Evolutionary conservation across 176 grass and related monocot genomes (phyloP).

Genomic region (Dactylis glomerata): DNA sequence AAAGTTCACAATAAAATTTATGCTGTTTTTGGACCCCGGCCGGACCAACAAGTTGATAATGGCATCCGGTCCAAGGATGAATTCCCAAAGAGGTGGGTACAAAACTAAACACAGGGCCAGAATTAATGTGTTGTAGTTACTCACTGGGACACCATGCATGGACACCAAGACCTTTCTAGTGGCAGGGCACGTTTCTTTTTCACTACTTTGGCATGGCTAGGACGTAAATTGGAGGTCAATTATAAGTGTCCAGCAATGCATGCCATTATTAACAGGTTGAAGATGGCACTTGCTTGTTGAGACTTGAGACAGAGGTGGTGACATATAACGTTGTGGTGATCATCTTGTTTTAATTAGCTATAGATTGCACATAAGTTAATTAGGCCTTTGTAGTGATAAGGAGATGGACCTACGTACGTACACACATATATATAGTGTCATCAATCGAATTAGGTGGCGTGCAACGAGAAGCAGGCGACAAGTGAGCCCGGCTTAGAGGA

Average conservation of each 20-base stretch:
- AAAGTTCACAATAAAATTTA: not conserved
- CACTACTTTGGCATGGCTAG: slow-evolving; percentile 36
- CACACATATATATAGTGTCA: not conserved
- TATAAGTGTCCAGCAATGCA: not conserved
- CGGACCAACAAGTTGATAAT: not conserved
- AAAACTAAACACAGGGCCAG: slow-evolving; percentile 2
- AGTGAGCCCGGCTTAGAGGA: slow-evolving; percentile 16
- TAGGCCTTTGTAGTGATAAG: not conserved
- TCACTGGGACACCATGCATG: not conserved
- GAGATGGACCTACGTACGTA: not conserved
- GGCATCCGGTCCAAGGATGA: not conserved
- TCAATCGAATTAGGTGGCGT: not conserved
- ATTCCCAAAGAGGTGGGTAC: slow-evolving; percentile 4
- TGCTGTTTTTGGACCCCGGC: not conserved
- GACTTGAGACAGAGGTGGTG: too few species aligned
- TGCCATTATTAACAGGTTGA: not conserved
- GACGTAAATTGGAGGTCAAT: slow-evolving; percentile 38
- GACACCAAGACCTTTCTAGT: not conserved
- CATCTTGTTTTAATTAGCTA: not conserved
- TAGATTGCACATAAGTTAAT: not conserved
- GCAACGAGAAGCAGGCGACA: not conserved
- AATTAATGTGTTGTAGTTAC: not conserved
- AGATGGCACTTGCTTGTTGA: not conserved
- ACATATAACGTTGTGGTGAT: not conserved
- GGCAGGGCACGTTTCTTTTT: not conserved